Evolutionary conservation across 352 stramenopile species (phyloP).

Genomic region (Pythium sukuiense): DNA sequence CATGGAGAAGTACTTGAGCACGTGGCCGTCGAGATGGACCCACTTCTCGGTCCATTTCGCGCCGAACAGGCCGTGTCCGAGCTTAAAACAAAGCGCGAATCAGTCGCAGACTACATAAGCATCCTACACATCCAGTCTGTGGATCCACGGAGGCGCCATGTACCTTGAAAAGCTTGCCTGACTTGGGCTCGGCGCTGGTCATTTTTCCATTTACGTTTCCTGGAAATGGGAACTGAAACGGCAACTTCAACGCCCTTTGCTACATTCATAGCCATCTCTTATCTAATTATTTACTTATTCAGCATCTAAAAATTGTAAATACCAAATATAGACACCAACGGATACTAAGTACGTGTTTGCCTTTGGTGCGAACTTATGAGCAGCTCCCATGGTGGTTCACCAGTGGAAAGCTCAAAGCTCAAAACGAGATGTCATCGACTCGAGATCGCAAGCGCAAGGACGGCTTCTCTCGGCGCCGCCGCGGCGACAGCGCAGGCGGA

Average conservation of each 20-base stretch:
- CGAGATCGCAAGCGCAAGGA: slow-evolving; percentile 23
- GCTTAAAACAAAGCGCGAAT: slow-evolving; percentile 27
- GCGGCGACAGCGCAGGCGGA: slow-evolving; percentile 16
- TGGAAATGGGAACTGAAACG: not conserved
- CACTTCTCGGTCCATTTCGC: slow-evolving; percentile 82
- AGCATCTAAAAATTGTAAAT: not conserved
- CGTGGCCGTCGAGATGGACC: slow-evolving; percentile 67
- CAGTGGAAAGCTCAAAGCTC: not conserved
- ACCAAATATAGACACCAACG: not conserved
- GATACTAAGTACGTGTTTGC: slow-evolving; percentile 14
- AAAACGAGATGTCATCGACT: slow-evolving; percentile 1
- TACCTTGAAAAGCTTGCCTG: slow-evolving; percentile 67
- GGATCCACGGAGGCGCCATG: not conserved
- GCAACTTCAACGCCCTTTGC: not conserved
- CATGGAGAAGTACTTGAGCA: slow-evolving; percentile 80
- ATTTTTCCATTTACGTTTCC: not conserved
- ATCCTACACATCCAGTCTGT: not conserved
- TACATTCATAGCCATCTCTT: not conserved
- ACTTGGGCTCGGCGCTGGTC: slow-evolving; percentile 53
- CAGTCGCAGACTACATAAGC: not conserved
- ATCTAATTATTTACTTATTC: not conserved
- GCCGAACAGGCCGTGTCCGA: slow-evolving; percentile 55
- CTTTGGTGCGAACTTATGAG: slow-evolving; percentile 13
- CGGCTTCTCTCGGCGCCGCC: slow-evolving; percentile 29
- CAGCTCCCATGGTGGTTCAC: slow-evolving; percentile 7